phyloP scores from a whole-genome alignment of 768 basidiomycete species.

The Boletus rubroflammeus region DNA sequence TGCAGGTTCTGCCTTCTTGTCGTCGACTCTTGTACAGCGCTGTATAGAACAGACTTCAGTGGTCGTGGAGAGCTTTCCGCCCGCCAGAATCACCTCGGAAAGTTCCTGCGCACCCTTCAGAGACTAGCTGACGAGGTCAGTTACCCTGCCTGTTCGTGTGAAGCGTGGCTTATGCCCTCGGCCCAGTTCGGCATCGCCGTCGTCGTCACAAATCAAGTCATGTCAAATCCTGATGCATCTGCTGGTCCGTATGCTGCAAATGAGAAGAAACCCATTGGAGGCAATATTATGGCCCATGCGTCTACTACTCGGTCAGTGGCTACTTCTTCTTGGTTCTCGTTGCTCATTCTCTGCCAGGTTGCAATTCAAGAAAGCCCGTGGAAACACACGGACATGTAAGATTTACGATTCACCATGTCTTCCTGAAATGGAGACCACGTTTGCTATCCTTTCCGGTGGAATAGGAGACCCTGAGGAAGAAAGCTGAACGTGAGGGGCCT shows the following conservation, averaged over 20 bases:
- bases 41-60: slow-evolving; percentile 94
- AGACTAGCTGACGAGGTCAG: slow-evolving; percentile 93
- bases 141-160: slow-evolving; percentile 5
- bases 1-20: slow-evolving; percentile 91
- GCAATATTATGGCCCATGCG: slow-evolving; percentile 99
- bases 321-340: not conserved
- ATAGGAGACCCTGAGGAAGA: slow-evolving; percentile 96
- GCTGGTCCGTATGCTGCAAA: slow-evolving; percentile 85
- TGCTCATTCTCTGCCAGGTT: slow-evolving; percentile 44
- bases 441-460: slow-evolving; percentile 87
- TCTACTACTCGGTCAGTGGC: slow-evolving; percentile 82
- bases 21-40: slow-evolving; percentile 92
- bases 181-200: slow-evolving; percentile 93
- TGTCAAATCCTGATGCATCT: slow-evolving; percentile 96
- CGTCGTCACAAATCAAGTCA: slow-evolving; percentile 96
- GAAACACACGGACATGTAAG: slow-evolving; percentile 89
- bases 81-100: slow-evolving; percentile 92
- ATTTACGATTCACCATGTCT: slow-evolving; percentile 98
- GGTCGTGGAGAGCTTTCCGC: slow-evolving; percentile 95
- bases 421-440: slow-evolving; percentile 93
- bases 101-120: slow-evolving; percentile 89
- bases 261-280: slow-evolving; percentile 98
- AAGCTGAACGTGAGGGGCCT: slow-evolving; percentile 32
- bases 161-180: slow-evolving; percentile 6
- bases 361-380: slow-evolving; percentile 89